Percentiles rank a stretch among this genome's conserved stretches.
These are phyloP conservation scores for Pisolithus sp. DNA, from an alignment of 768 basidiomycete genomes.

Conservation along the genomic window DNA sequence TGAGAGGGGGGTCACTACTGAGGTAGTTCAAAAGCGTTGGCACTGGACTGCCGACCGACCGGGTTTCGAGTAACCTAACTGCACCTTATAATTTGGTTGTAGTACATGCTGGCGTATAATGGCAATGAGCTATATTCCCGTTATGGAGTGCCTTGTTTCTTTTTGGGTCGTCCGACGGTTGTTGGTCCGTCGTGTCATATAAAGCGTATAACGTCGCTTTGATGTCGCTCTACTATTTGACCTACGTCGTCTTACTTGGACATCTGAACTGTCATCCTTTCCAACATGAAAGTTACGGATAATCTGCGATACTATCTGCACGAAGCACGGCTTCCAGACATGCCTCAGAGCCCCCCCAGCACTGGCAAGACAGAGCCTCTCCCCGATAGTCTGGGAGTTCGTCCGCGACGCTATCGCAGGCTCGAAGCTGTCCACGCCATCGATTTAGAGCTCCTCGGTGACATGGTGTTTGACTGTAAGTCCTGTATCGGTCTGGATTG, in stretches of 20 bases:
- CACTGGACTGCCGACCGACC: slow-evolving; percentile 15
- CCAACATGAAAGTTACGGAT: slow-evolving; percentile 32
- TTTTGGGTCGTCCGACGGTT: background rate
- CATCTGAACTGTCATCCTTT: background rate
- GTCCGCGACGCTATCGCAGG: slow-evolving; percentile 43
- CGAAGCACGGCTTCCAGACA: slow-evolving; percentile 39
- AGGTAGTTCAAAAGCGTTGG: slow-evolving; percentile 2
- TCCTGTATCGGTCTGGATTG: slow-evolving; percentile 1
- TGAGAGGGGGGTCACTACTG: slow-evolving; percentile 7
- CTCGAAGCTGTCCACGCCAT: slow-evolving; percentile 44
- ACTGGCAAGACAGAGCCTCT: slow-evolving; percentile 25
- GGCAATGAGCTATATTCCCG: background rate
- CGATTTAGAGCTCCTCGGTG: slow-evolving; percentile 23
- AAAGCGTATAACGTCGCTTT: background rate
- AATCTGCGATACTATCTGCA: slow-evolving; percentile 44
- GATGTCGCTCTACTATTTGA: too few species aligned
- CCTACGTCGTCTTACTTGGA: too few species aligned
- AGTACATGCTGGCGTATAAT: background rate
- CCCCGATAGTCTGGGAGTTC: slow-evolving; percentile 29
- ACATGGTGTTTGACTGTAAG: slow-evolving; percentile 35
- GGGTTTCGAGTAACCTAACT: slow-evolving; percentile 8
- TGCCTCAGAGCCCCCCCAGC: slow-evolving; percentile 29
- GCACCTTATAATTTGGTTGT: slow-evolving; percentile 15
- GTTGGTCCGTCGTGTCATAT: background rate
- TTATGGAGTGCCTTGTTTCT: background rate